Base-by-base conservation (phyloP, 306 rosid species). In the Abrus pulchellus region DNA sequence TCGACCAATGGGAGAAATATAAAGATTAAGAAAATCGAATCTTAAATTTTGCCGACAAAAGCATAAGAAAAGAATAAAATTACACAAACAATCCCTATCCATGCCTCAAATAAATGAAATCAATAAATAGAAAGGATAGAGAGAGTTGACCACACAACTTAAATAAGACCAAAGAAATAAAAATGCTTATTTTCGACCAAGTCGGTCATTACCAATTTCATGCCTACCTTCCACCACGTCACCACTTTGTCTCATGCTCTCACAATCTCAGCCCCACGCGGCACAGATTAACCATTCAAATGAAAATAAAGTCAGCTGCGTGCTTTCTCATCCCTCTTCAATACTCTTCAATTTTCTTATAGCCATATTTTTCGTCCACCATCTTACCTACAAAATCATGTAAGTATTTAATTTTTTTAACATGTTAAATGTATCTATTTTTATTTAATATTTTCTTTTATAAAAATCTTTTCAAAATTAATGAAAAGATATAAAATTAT, bases 161-260 rank as follows among this genome's bases (percentile, higher is more conserved):
- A 20, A 33, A 73, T 54, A 73, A 30, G 28, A 13, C 30, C 30
- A 54, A 30, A 59, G 7, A 14, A 20, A 20, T 20, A 20, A 20
- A 20, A 20, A 14, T 40, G 65, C 63, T 28, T 43, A 41, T 7
- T 34, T 50, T 66, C 44, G 70, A 50, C 38, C 0, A 63, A 14
- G 64, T 52, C 20, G 1, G 32, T 38, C n/a, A 49, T 76, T 76
- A 52, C 56, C 40, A 76, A 54, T 38, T 73, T 73, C 77, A 29
- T 11, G 67, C 77, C 66, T 9, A 56, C 53, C 65, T 34, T 73
- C 53, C 0, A 54, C 38, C 27, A 9, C 64, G 34, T 36, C 1
- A 28, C 29, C 28, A 20, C 41, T 59, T 33, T 7, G 47, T 12
- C 10, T 4, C 2, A 36, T 20, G 4, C 40, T 36, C 40, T 36